Evolutionary conservation across 345 rosid genomes (phyloP).

Genomic region (Eucalyptus regnans): DNA sequence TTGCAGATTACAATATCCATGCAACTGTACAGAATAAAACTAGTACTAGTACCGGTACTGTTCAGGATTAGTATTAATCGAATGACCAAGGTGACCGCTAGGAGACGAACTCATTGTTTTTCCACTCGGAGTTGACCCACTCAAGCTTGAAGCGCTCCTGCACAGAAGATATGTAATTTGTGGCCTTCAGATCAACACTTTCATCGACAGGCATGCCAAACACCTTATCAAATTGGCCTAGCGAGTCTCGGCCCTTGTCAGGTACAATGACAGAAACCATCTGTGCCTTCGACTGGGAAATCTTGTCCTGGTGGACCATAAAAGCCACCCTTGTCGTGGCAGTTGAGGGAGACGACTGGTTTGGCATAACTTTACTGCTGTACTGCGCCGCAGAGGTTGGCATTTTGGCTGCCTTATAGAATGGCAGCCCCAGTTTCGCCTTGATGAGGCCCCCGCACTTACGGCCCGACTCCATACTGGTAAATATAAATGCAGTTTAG

Average conservation of each 20-base stretch:
- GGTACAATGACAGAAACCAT: slow-evolving; percentile 20
- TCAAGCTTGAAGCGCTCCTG: slow-evolving; percentile 54
- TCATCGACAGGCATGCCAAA: slow-evolving; percentile 22
- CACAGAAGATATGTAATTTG: slow-evolving; percentile 37
- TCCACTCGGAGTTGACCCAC: slow-evolving; percentile 10
- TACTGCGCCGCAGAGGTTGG: slow-evolving; percentile 5
- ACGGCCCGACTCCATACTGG: slow-evolving; percentile 29
- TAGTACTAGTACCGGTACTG: not conserved
- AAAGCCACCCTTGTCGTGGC: slow-evolving; percentile 2
- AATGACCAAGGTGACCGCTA: not conserved
- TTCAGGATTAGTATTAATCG: not conserved
- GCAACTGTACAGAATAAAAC: not conserved
- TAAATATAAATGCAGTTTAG: not conserved
- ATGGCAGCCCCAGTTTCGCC: slow-evolving; percentile 26
- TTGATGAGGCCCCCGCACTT: slow-evolving; percentile 45
- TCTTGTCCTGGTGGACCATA: slow-evolving; percentile 12
- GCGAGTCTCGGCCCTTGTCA: slow-evolving; percentile 1
- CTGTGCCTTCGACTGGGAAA: slow-evolving; percentile 17
- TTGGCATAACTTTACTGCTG: slow-evolving; percentile 10
- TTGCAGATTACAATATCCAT: not conserved
- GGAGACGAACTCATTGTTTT: not conserved
- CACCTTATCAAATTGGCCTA: slow-evolving; percentile 10
- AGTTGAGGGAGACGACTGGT: slow-evolving; percentile 1
- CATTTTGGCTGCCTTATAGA: slow-evolving; percentile 19
- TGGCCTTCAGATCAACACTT: slow-evolving; percentile 32